phyloP scores from a whole-genome alignment of 2,329 filamentous ascomycete genomes.

The Westerdykella aurantiaca region DNA sequence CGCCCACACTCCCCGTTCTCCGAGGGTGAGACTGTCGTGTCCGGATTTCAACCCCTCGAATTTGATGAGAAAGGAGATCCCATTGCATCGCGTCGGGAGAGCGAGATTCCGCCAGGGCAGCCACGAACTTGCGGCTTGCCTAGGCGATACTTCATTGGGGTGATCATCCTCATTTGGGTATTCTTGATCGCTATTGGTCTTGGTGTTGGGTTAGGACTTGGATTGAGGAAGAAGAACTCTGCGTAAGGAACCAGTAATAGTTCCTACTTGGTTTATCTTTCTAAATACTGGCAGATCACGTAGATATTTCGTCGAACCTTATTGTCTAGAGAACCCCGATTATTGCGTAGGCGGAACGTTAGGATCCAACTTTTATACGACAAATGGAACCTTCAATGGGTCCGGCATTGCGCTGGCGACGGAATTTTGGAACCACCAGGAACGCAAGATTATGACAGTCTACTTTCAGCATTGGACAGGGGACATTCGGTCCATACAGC shows the following conservation, averaged over 20 bases:
- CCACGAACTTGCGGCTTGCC: constrained; percentile 21
- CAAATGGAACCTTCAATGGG: constrained; percentile 43
- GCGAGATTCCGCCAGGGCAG: constrained; percentile 4
- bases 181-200: constrained; percentile 34
- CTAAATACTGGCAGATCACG: neutral
- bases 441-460: constrained; percentile 37
- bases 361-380: constrained; percentile 35
- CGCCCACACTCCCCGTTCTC: constrained; percentile 9
- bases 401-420: constrained; percentile 43
- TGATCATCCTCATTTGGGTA: constrained; percentile 20
- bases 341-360: constrained; percentile 38
- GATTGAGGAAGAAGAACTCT: constrained; percentile 15
- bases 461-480: constrained; percentile 44
- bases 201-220: constrained; percentile 33
- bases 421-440: constrained; percentile 37
- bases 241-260: neutral
- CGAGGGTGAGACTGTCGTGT: constrained; percentile 10
- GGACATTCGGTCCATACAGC: constrained; percentile 39
- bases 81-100: constrained; percentile 2
- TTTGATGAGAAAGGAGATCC: constrained; percentile 9
- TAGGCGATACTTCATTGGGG: constrained; percentile 19
- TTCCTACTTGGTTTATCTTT: too few species aligned
- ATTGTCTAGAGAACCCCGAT: constrained; percentile 23
- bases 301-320: constrained; percentile 10
- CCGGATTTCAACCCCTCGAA: constrained; percentile 9